These are phyloP conservation scores for Agrocybe pediades DNA, from an alignment of 768 basidiomycete species.

Conservation along the genomic window DNA sequence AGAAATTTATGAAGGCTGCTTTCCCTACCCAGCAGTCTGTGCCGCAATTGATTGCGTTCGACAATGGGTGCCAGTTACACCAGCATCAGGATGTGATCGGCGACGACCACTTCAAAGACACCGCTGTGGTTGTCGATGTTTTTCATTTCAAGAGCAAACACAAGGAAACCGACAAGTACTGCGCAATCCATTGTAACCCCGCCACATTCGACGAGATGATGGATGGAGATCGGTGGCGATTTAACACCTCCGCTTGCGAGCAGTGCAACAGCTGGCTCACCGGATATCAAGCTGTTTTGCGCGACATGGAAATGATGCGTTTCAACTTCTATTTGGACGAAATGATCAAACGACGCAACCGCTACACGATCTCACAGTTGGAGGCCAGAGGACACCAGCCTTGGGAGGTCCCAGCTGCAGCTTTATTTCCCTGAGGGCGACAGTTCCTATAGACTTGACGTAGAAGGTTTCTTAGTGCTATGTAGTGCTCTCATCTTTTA, in stretches of 20 bases:
- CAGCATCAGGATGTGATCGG: slow-evolving; percentile 7
- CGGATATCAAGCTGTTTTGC: slow-evolving; percentile 26
- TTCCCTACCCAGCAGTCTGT: slow-evolving; percentile 19
- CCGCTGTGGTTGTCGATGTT: slow-evolving; percentile 23
- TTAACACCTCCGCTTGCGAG: slow-evolving; percentile 37
- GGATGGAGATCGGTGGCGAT: slow-evolving; percentile 17
- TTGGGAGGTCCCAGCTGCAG: background rate
- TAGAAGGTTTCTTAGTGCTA: no score
- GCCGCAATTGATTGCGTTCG: slow-evolving; percentile 23
- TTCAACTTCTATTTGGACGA: slow-evolving; percentile 38
- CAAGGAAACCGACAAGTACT: slow-evolving; percentile 21
- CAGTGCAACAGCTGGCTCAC: slow-evolving; percentile 35
- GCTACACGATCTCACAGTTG: background rate
- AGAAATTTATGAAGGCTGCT: slow-evolving; percentile 20
- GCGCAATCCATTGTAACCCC: slow-evolving; percentile 28
- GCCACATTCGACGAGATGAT: slow-evolving; percentile 19
- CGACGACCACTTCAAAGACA: slow-evolving; percentile 19
- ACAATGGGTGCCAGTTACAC: slow-evolving; percentile 25
- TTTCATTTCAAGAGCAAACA: slow-evolving; percentile 30
- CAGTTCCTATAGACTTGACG: no score
- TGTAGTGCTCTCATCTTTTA: no score
- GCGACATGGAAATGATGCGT: slow-evolving; percentile 27
- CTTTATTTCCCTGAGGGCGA: background rate
- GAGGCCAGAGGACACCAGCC: background rate
- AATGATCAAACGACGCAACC: slow-evolving; percentile 25